phyloP scores from a whole-genome alignment of 2,329 filamentous ascomycete species.

The Gaeumannomyces sp. region DNA sequence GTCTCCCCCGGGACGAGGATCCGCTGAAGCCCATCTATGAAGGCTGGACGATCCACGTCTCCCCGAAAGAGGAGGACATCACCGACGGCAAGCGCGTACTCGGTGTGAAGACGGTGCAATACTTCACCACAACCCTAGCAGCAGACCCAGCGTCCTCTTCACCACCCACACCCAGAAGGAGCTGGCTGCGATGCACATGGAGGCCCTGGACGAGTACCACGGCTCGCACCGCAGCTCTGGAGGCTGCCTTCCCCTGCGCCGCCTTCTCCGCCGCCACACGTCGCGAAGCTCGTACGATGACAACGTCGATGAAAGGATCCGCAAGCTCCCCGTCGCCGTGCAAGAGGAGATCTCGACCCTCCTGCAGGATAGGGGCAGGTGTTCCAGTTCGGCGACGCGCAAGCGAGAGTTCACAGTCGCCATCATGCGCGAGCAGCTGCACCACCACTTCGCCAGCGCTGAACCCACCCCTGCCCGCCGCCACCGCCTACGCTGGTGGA shows the following conservation, averaged over 20 bases:
- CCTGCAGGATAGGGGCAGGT: slow-evolving; percentile 16
- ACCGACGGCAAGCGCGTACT: slow-evolving; percentile 15
- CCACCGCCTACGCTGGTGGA: slow-evolving; percentile 9
- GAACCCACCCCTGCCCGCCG: slow-evolving; percentile 6
- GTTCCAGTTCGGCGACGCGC: slow-evolving; percentile 19
- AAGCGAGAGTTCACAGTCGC: slow-evolving; percentile 22
- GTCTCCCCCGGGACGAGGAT: slow-evolving; percentile 15
- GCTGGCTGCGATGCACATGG: slow-evolving; percentile 18
- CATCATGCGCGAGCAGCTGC: slow-evolving; percentile 19
- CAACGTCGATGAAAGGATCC: slow-evolving; percentile 20
- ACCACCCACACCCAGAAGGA: slow-evolving; percentile 18
- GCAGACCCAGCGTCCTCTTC: slow-evolving; percentile 6
- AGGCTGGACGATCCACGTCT: slow-evolving; percentile 19
- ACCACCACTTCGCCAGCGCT: slow-evolving; percentile 16
- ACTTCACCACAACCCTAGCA: slow-evolving; percentile 10
- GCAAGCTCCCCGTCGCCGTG: slow-evolving; percentile 14
- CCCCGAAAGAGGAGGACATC: slow-evolving; percentile 12
- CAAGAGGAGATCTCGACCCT: slow-evolving; percentile 17
- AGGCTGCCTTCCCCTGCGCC: slow-evolving; percentile 12
- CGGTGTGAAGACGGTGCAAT: slow-evolving; percentile 14
- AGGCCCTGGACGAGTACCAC: slow-evolving; percentile 17
- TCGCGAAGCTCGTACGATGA: slow-evolving; percentile 20
- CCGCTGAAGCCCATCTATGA: slow-evolving; percentile 21
- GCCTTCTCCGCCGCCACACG: slow-evolving; percentile 16
- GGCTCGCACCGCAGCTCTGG: slow-evolving; percentile 17